Evolutionary conservation across 2,329 filamentous ascomycete species (phyloP).

Genomic region (Trichoderma sp.): DNA sequence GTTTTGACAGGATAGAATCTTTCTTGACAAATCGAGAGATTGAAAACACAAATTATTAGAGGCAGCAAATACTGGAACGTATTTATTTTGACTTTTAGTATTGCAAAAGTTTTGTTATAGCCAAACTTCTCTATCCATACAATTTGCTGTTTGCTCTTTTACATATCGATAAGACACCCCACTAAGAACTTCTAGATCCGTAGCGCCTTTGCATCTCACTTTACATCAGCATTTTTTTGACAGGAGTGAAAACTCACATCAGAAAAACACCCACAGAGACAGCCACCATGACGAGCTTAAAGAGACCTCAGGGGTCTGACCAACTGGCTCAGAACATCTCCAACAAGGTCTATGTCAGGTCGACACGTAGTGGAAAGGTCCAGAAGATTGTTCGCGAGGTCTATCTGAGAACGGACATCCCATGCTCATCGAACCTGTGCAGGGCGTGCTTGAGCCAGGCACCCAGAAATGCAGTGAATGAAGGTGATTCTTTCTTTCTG

Average conservation of each 20-base stretch:
- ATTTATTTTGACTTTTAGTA: not conserved
- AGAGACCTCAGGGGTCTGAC: conserved; percentile 56
- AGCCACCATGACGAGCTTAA: conserved; percentile 63
- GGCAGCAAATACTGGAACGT: too few species aligned
- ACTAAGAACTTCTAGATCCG: not conserved
- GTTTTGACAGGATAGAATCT: not conserved
- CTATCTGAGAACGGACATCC: conserved; percentile 94
- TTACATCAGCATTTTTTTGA: conserved; percentile 21
- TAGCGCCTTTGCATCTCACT: conserved; percentile 11
- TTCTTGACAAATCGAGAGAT: not conserved
- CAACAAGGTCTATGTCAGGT: conserved; percentile 94
- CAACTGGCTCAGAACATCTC: conserved; percentile 72
- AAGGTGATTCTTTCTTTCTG: conserved; percentile 53
- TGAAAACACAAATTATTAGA: not conserved
- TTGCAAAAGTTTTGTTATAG: not conserved
- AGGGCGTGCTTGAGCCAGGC: conserved; percentile 71
- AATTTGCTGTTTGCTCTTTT: not conserved
- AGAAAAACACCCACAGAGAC: not conserved
- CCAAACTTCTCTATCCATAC: not conserved
- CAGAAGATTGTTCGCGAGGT: conserved; percentile 98
- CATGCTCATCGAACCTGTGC: conserved; percentile 92
- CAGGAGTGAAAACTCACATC: not conserved
- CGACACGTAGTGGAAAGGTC: conserved; percentile 93
- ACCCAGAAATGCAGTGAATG: conserved; percentile 75
- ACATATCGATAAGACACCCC: conserved; percentile 23